Evolutionary conservation across 331 rosid genomes (phyloP).

Genomic region (Saraca asoca): DNA sequence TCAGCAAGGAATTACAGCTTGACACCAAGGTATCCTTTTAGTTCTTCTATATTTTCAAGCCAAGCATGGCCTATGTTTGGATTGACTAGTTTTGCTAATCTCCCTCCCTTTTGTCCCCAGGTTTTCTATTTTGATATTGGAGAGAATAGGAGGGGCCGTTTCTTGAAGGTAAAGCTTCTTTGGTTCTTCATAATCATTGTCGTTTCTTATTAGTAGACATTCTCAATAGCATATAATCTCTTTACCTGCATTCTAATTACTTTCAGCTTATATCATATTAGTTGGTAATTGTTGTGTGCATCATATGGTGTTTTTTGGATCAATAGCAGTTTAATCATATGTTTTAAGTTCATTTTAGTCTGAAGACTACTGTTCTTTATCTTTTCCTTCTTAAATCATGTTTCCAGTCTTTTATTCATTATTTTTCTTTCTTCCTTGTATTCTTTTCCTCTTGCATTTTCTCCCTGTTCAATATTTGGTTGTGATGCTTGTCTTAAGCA

Average conservation of each 20-base stretch:
- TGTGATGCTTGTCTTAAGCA: not conserved
- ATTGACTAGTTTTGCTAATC: not conserved
- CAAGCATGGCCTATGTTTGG: not conserved
- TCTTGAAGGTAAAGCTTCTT: slow-evolving; percentile 71
- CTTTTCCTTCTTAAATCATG: not conserved
- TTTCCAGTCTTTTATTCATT: not conserved
- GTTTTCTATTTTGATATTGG: slow-evolving; percentile 97
- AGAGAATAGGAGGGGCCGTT: slow-evolving; percentile 97
- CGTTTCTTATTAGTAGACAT: not conserved
- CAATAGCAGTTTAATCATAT: too few relatives aligned
- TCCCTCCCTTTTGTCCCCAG: slow-evolving; percentile 38
- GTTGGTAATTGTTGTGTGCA: not conserved
- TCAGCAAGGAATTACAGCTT: slow-evolving; percentile 98
- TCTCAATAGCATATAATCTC: not conserved
- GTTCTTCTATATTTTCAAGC: not conserved
- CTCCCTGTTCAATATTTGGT: not conserved
- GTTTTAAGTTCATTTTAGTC: not conserved
- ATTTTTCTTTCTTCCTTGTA: not conserved
- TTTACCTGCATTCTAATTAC: not conserved
- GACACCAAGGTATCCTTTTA: slow-evolving; percentile 66
- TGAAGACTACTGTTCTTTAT: not conserved
- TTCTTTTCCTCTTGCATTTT: not conserved
- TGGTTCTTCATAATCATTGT: not conserved
- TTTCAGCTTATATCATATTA: too few relatives aligned
- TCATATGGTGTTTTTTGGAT: not conserved